Base-by-base conservation (phyloP, 2,329 filamentous ascomycete genomes). In the Alternaria consortialis region DNA sequence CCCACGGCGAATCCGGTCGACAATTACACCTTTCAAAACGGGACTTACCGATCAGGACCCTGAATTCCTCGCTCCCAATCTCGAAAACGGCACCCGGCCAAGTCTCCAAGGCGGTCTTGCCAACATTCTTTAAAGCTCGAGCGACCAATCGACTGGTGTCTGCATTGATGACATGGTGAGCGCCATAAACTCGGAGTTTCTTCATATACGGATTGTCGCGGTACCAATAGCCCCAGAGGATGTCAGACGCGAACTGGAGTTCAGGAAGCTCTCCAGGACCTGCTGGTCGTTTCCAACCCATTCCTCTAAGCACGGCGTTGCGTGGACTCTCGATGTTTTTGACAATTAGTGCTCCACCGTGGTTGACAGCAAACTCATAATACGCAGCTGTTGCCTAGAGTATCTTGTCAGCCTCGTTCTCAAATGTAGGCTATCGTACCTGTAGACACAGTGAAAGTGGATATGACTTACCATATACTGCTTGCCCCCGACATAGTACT, bases 221-320 rank as follows among this genome's bases (percentile, higher is more conserved):
- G 15, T 48, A n/a, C 67, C 71, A 74, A 36, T 62, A 66, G 4
- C 50, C 62, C 72, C 71, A 74, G 32, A 70, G 60, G 23, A 74
- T 32, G 11, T 74, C 72, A 1, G 72, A 69, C 11, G 43, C 34
- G 13, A 42, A 50, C 1, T 56, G 55, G 2, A 74, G 25, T 7
- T 59, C 56, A 4, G 72, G 72, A 1, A 73, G 72, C 31, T 74
- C 70, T 6, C 56, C 62, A 1, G 53, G 55, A 4, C 27, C n/a
- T 11, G 53, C 60, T 15, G 34, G 47, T 4, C 62, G 56, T n/a
- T 62, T 58, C 54, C 62, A 67, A 4, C 27, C 53, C 20, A 43
- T 32, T 1, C 23, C 7, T 8, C 56, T 15, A 13, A 44, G 31
- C 20, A 63, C 64, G 2, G 63, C 60, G 5, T 50, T 29, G 5